Evolutionary conservation across 176 grass and related monocot species (phyloP), one percentile per base, ranked within the genome.

Genomic region (Thinopyrum elongatum): DNA sequence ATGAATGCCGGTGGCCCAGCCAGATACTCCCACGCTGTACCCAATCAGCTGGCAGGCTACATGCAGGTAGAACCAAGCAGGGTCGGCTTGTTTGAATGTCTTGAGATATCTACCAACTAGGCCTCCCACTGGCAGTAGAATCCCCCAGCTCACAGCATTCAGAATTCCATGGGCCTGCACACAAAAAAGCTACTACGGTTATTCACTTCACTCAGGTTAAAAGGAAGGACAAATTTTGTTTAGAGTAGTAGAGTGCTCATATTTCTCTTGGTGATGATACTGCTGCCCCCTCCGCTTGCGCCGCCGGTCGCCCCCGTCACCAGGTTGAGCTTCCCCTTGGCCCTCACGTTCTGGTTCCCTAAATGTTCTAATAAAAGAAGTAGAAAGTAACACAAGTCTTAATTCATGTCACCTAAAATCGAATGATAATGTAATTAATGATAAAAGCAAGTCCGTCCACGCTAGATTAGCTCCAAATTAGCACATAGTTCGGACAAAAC

Each of bases 31-130:
- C 21, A 97, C 65, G 2, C 16, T 84, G 3, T 97, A 97, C 1
- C 90, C 94, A 1, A 87, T 60, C 28, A 91, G 51, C 70, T 97
- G 94, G 76, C 94, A 97, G 33, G 83, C 65, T 3, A 92, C 88
- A 49, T 97, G 94, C 34, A 97, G 87, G 75, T 97, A 97, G 73
- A 97, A 97, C 94, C 94, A 97, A 3, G 94, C 86, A 0, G 94
- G 94, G 39, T 94, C 94, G 0, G 86, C 89, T 2, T 70, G 89
- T 31, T 90, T 90, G 81, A 97, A 97, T 42, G 88, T 93, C 85
- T 86, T 92, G 75, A 97, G 82, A 17, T 97, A 97, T 59, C 94
- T 89, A 6, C 92, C 90, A 15, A 97, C 84, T 42, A 94, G 87
- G 34, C 77, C 92, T 84, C 92, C 94, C 27, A 97, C n/a, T 89